These are phyloP conservation scores for Akanthomyces lecanii DNA, from an alignment of 2,329 filamentous ascomycete genomes.

Conservation along the genomic window DNA sequence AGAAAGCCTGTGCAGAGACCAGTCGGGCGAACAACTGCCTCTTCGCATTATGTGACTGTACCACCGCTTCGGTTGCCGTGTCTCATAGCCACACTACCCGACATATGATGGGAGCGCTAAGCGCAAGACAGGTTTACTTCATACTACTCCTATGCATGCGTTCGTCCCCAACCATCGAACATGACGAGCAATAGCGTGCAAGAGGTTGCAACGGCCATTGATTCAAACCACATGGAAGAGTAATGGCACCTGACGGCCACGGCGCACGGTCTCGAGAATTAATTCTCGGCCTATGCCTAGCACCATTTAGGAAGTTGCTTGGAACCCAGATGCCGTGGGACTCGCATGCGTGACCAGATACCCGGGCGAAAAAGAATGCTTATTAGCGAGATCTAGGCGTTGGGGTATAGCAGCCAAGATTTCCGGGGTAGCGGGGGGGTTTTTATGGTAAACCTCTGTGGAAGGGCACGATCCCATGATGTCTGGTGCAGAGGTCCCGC, in stretches of 20 bases:
- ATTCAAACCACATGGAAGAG: neutral
- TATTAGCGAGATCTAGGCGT: no score
- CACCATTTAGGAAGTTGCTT: neutral
- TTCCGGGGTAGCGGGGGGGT: no score
- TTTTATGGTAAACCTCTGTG: neutral
- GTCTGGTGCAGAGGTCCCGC: neutral
- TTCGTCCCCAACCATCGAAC: neutral
- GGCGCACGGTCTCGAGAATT: neutral
- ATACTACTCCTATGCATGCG: no score
- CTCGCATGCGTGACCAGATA: neutral
- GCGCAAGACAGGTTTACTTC: neutral
- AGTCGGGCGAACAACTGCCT: no score
- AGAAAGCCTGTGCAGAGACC: no score
- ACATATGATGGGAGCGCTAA: neutral
- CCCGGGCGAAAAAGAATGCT: neutral
- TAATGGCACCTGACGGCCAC: neutral
- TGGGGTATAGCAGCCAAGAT: no score
- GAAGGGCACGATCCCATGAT: neutral
- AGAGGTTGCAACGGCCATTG: neutral
- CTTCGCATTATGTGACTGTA: no score
- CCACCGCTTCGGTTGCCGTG: neutral
- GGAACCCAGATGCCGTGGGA: neutral
- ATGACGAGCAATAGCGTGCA: neutral
- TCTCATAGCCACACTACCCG: neutral
- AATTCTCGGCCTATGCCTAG: neutral